Evolutionary conservation across 2,329 filamentous ascomycete genomes (phyloP), one percentile per base, ranked within the genome.

Genomic region (Colletotrichum lindemuthianum): DNA sequence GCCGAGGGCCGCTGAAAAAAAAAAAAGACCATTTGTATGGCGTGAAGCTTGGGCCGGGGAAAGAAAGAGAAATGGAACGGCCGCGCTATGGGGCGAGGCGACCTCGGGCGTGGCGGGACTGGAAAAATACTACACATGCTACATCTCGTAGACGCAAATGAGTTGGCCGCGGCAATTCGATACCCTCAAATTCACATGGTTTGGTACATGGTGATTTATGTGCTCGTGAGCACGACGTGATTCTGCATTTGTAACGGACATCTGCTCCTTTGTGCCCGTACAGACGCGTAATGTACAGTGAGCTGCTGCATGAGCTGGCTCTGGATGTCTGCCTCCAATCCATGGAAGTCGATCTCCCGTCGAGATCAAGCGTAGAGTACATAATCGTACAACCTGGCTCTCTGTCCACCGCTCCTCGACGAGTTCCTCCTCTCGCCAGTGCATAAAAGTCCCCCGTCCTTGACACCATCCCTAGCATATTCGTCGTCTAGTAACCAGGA

Each of bases 401-500:
- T 15, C 9, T 13, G 36, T 10, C 34, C 34, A 15, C 50, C 16
- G 41, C 34, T 33, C 15, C 36, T 24, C 15, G 13, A 8, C 37
- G 32, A 24, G 24, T 24, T 24, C 24, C 10, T 41, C n/a, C 15
- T 44, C 16, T 10, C 6, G 5, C 9, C 36, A 15, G 34, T 34
- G 44, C 39, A 10, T 58, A 13, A 10, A 40, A 37, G 10, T 13
- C 44, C 8, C 8, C 16, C 43, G 13, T 11, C 36, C 3, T 8
- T 9, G 33, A 39, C 11, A 13, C 8, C 32, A 44, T 41, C 13
- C 16, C 39, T 8, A 36, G 8, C 39, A 10, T 47, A 16, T 13
- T 40, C 13, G 24, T 50, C 16, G 47, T 57, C 81, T 89, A 97
- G 80, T 95, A 98, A 81, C 95, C 95, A 50, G 95, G 94, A 63